Evolutionary conservation across 768 basidiomycete species (phyloP).

Genomic region (Kwoniella bestiolae): DNA sequence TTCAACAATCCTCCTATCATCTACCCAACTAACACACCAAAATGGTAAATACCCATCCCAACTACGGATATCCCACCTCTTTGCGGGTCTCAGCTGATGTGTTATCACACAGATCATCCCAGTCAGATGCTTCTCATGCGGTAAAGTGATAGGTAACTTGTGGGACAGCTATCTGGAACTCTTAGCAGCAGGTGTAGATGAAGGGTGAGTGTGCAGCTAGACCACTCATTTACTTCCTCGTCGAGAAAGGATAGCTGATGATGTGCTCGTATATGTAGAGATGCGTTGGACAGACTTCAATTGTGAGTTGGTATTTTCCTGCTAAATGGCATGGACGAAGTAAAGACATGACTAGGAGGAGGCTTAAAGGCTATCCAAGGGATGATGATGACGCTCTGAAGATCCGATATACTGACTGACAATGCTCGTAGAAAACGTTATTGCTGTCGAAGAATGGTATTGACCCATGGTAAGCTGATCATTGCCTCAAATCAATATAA

Average conservation of each 20-base stretch:
- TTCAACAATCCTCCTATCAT: background rate
- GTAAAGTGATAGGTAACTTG: conserved; percentile 95
- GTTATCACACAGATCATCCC: conserved; percentile 76
- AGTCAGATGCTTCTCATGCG: conserved; percentile 93
- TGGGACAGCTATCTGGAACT: conserved; percentile 87
- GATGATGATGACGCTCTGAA: background rate
- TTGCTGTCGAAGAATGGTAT: conserved; percentile 94
- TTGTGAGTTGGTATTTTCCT: conserved; percentile 57
- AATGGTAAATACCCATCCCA: conserved; percentile 13
- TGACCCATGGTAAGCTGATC: conserved; percentile 69
- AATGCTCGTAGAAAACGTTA: conserved; percentile 69
- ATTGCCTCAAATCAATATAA: background rate
- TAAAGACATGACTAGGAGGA: conserved; percentile 13
- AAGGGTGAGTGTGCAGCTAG: conserved; percentile 69
- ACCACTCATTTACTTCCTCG: background rate
- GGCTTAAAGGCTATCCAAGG: too few relatives aligned
- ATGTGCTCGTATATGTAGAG: conserved; percentile 61
- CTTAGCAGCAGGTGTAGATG: conserved; percentile 76
- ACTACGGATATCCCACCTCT: background rate
- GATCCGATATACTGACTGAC: background rate
- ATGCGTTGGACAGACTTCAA: conserved; percentile 85
- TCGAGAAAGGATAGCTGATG: conserved; percentile 1
- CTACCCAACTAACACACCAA: too few relatives aligned
- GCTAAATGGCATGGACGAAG: background rate
- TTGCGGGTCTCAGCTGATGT: background rate